Evolutionary conservation across 129 eudicot species (phyloP).

Genomic region (Tagetes erecta): DNA sequence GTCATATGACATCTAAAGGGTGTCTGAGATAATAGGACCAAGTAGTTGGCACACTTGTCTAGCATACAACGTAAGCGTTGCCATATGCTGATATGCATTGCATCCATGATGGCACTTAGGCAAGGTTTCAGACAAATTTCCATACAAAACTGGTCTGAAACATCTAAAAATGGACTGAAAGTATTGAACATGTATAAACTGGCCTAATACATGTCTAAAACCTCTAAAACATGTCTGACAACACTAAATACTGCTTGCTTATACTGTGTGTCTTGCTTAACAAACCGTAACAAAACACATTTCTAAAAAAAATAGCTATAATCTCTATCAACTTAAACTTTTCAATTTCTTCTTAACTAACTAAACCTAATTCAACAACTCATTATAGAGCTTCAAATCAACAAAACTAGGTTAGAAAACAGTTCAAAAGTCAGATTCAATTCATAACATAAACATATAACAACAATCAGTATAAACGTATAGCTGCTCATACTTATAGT

Average conservation of each 20-base stretch:
- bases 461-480: neutral
- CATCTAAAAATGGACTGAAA: too few relatives aligned
- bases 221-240: too few relatives aligned
- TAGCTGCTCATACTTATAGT: neutral
- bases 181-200: too few relatives aligned
- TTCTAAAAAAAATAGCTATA: neutral
- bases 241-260: too few relatives aligned
- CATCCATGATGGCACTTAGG: too few relatives aligned
- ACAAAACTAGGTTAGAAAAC: neutral
- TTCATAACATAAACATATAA: neutral
- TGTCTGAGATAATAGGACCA: neutral
- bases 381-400: neutral
- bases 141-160: too few relatives aligned
- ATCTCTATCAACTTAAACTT: conserved; percentile 2
- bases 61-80: neutral
- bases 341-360: conserved; percentile 2
- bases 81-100: neutral
- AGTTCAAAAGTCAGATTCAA: neutral
- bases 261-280: too few relatives aligned
- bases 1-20: conserved; percentile 2
- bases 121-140: too few relatives aligned
- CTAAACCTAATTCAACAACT: neutral
- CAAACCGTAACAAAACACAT: neutral
- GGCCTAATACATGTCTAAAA: too few relatives aligned
- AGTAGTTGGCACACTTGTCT: neutral